These are phyloP conservation scores for Starmerella vitae DNA, from an alignment of 805 yeast species.

Conservation along the genomic window DNA sequence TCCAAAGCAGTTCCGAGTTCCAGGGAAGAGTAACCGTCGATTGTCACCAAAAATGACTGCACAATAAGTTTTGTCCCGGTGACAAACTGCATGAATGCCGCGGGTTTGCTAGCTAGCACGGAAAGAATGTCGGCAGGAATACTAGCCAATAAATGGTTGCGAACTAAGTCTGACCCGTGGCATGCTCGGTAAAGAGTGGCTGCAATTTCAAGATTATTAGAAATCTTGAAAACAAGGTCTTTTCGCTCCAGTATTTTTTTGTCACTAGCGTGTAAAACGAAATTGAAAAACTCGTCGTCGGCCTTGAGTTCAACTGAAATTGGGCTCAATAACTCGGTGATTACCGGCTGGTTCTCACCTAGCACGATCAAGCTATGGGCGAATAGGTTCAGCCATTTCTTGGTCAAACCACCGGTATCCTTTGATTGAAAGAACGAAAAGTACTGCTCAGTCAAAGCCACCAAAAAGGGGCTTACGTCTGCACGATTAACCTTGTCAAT, in stretches of 20 bases:
- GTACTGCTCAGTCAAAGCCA: slow-evolving; percentile 48
- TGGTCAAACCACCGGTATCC: background rate
- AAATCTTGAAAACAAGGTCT: slow-evolving; percentile 19
- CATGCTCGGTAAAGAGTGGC: slow-evolving; percentile 17
- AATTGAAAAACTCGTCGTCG: slow-evolving; percentile 19
- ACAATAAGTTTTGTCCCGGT: background rate
- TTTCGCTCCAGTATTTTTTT: slow-evolving; percentile 7
- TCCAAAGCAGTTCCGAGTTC: slow-evolving; percentile 9
- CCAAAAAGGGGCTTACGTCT: slow-evolving; percentile 41
- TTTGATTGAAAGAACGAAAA: slow-evolving; percentile 4
- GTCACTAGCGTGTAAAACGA: slow-evolving; percentile 17
- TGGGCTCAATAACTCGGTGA: slow-evolving; percentile 1
- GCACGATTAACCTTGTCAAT: slow-evolving; percentile 41
- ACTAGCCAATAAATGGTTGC: slow-evolving; percentile 14
- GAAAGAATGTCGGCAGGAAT: slow-evolving; percentile 15
- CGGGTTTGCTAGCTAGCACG: slow-evolving; percentile 2
- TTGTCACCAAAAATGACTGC: slow-evolving; percentile 3
- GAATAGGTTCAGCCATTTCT: slow-evolving; percentile 13
- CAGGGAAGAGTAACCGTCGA: slow-evolving; percentile 5
- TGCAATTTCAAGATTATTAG: slow-evolving; percentile 18
- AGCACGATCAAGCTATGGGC: slow-evolving; percentile 14
- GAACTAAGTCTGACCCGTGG: slow-evolving; percentile 4
- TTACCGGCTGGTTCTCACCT: slow-evolving; percentile 16
- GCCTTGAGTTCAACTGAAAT: background rate
- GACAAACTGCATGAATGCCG: slow-evolving; percentile 11